Conservation (phyloP, 2,329 filamentous ascomycete species). For the Arthrobotrys sphaeroides region DNA sequence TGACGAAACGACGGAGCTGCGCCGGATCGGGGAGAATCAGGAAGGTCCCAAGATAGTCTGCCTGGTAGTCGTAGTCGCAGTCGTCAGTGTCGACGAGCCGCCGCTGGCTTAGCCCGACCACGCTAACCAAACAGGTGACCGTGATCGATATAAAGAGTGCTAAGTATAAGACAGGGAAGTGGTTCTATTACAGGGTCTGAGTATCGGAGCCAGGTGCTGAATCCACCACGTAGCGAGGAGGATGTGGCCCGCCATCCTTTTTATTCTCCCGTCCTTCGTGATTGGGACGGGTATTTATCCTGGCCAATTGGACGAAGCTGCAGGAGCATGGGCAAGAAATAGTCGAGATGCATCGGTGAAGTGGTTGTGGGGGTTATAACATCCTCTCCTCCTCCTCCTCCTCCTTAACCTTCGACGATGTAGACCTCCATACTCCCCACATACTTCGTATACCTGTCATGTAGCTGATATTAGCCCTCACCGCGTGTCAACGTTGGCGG, state of each 20-base stretch:
- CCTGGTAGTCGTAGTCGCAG: not conserved
- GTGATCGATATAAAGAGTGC: too few relatives aligned
- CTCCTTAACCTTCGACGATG: too few relatives aligned
- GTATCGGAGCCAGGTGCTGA: not conserved
- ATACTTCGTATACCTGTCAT: too few relatives aligned
- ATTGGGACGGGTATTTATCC: not conserved
- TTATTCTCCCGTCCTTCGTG: not conserved
- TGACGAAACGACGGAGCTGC: not conserved
- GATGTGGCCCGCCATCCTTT: not conserved
- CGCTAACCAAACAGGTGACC: too few relatives aligned
- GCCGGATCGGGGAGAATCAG: not conserved
- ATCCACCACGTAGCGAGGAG: conserved; percentile 8
- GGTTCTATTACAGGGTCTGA: conserved; percentile 1
- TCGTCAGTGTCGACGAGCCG: conserved; percentile 7
- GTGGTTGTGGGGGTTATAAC: not conserved
- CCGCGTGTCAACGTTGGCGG: too few relatives aligned
- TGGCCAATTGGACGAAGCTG: not conserved
- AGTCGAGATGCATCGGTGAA: not conserved
- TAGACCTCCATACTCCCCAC: too few relatives aligned
- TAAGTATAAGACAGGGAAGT: not conserved
- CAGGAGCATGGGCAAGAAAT: conserved; percentile 2
- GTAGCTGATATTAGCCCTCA: too few relatives aligned
- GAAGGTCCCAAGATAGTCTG: not conserved
- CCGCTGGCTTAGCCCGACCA: not conserved
- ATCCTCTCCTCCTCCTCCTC: too few relatives aligned